phyloP scores from a whole-genome alignment of 1,284 basidiomycete species.

The Coniophora puteana region DNA sequence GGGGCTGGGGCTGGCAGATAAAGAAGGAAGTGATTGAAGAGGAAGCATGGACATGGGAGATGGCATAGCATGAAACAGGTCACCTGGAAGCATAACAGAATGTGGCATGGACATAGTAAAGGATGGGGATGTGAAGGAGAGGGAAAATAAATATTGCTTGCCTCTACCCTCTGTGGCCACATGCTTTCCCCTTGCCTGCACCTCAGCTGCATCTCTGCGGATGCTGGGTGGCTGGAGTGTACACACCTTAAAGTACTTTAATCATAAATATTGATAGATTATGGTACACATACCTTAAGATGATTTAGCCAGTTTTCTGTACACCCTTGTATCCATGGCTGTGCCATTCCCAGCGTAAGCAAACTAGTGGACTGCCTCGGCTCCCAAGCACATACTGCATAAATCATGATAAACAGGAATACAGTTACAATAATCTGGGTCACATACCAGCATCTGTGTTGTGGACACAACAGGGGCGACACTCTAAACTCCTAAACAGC shows the following conservation, averaged over 20 bases:
- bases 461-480: no score
- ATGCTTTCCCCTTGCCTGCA: no score
- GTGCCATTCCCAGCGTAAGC: background rate
- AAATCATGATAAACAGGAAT: background rate
- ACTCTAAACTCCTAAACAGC: no score
- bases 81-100: background rate
- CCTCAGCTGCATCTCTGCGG: no score
- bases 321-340: background rate
- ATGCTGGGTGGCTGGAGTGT: constrained; percentile 4
- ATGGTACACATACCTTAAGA: no score
- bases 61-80: background rate
- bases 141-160: no score
- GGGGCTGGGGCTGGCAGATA: background rate
- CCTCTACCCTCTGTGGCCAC: no score
- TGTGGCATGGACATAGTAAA: background rate
- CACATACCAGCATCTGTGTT: background rate
- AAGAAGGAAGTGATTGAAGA: background rate
- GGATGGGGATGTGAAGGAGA: background rate
- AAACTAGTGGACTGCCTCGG: no score
- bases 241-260: background rate
- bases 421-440: no score
- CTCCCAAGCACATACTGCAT: background rate
- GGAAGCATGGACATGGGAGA: no score
- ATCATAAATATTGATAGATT: no score
- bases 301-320: no score